A percentile compares a stretch with the other conserved stretches of the same genome.
phyloP scores from a whole-genome alignment of 1,284 basidiomycete species.

The Trichosporon inkin region DNA sequence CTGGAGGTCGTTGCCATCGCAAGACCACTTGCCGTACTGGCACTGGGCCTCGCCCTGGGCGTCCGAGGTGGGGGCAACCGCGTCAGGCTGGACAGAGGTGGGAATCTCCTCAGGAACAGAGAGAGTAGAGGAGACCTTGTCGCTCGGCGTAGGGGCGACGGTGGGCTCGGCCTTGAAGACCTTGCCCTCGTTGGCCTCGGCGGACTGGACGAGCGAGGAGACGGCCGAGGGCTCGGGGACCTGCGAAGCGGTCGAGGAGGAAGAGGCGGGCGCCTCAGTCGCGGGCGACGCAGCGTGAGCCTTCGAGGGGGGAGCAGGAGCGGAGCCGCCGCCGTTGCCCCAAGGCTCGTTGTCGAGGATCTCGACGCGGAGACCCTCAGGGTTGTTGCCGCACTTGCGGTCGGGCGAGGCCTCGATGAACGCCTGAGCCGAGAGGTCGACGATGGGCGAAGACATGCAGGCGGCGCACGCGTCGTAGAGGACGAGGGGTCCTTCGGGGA shows the following conservation, averaged over 20 bases:
- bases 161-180: conserved; percentile 9
- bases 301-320: conserved; percentile 5
- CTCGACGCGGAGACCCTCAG: conserved; percentile 30
- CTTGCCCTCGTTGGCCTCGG: neutral
- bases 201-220: conserved; percentile 3
- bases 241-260: neutral
- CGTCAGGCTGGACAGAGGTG: conserved; percentile 6
- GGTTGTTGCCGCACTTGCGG: conserved; percentile 31
- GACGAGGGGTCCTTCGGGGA: conserved; percentile 37
- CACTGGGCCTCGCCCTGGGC: conserved; percentile 15
- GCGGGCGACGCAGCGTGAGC: neutral
- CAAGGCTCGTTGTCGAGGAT: conserved; percentile 26
- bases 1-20: conserved; percentile 26
- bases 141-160: neutral
- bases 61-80: conserved; percentile 7
- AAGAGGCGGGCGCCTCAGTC: neutral
- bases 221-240: conserved; percentile 3
- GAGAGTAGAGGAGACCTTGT: conserved; percentile 2
- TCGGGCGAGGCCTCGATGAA: conserved; percentile 20
- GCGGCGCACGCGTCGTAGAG: conserved; percentile 38
- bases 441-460: conserved; percentile 23
- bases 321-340: neutral
- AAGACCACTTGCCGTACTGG: conserved; percentile 35
- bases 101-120: conserved; percentile 3
- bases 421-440: conserved; percentile 34